These are phyloP conservation scores for Cytospora piceicola DNA, from an alignment of 2,329 filamentous ascomycete genomes.

Conservation along the genomic window DNA sequence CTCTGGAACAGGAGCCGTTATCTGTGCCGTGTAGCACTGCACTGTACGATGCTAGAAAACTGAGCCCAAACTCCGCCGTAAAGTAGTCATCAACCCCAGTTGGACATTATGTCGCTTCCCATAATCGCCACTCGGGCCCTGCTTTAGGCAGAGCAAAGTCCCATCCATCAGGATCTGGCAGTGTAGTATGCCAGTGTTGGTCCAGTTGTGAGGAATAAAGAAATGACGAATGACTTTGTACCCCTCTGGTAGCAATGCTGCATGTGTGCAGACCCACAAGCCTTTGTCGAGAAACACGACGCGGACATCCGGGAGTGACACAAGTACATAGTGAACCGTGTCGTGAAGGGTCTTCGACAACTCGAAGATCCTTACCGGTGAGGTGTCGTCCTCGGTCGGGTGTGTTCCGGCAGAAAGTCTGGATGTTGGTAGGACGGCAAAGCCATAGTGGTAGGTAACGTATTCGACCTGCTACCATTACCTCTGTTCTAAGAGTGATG, in stretches of 20 bases:
- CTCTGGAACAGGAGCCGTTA: too few relatives aligned
- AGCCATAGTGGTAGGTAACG: not conserved
- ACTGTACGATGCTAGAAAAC: not conserved
- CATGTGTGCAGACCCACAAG: not conserved
- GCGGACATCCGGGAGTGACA: not conserved
- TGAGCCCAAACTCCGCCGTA: not conserved
- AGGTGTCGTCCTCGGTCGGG: not conserved
- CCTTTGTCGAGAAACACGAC: not conserved
- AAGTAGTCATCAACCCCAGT: not conserved
- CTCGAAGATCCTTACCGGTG: not conserved
- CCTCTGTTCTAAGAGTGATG: not conserved
- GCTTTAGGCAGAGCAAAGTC: not conserved
- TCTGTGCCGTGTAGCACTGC: not conserved
- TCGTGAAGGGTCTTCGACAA: not conserved
- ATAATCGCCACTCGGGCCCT: not conserved
- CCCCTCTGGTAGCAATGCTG: not conserved
- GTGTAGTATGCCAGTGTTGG: not conserved
- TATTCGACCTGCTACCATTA: not conserved
- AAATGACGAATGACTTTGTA: not conserved
- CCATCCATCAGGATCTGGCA: not conserved
- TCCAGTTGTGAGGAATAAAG: not conserved
- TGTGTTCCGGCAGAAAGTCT: not conserved
- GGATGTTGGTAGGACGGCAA: not conserved
- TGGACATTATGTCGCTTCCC: not conserved
- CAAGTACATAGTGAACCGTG: not conserved